These are phyloP conservation scores for Kurtzmaniella cleridarum DNA, from an alignment of 805 yeast species.

Conservation along the genomic window DNA sequence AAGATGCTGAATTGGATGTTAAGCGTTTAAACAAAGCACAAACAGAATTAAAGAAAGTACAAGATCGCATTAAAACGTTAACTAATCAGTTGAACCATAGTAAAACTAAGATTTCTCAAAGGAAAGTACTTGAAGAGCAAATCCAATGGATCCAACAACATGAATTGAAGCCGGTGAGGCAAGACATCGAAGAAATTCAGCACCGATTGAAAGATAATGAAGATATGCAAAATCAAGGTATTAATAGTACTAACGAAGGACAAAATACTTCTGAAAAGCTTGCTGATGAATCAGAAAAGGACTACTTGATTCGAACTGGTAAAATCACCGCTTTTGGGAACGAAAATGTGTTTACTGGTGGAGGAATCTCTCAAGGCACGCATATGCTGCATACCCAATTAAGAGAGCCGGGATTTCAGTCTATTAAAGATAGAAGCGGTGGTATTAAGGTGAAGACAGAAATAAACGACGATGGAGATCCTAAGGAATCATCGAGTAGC, in stretches of 20 bases:
- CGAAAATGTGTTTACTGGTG: slow-evolving; percentile 30
- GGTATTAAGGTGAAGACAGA: slow-evolving; percentile 1
- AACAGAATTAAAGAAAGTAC: slow-evolving; percentile 39
- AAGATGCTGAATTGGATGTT: slow-evolving; percentile 68
- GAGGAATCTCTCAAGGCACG: not conserved
- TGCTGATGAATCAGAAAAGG: slow-evolving; percentile 75
- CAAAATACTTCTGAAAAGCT: slow-evolving; percentile 26
- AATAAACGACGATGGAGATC: slow-evolving; percentile 3
- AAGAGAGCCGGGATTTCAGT: slow-evolving; percentile 45
- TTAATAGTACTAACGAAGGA: slow-evolving; percentile 6
- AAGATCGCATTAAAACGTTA: slow-evolving; percentile 41
- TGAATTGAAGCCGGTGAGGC: slow-evolving; percentile 48
- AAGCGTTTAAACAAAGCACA: slow-evolving; percentile 68
- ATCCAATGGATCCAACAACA: slow-evolving; percentile 43
- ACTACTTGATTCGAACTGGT: slow-evolving; percentile 81
- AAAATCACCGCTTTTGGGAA: slow-evolving; percentile 91
- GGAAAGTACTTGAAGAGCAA: slow-evolving; percentile 49
- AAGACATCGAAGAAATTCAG: slow-evolving; percentile 56
- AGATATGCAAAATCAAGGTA: slow-evolving; percentile 34
- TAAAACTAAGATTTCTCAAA: slow-evolving; percentile 59
- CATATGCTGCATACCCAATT: slow-evolving; percentile 38
- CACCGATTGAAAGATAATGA: slow-evolving; percentile 28
- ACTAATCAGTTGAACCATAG: slow-evolving; percentile 46
- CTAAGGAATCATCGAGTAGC: slow-evolving; percentile 2
- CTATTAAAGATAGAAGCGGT: not conserved